Conservation (phyloP, 805 yeast species). For the Millerago galiae region DNA sequence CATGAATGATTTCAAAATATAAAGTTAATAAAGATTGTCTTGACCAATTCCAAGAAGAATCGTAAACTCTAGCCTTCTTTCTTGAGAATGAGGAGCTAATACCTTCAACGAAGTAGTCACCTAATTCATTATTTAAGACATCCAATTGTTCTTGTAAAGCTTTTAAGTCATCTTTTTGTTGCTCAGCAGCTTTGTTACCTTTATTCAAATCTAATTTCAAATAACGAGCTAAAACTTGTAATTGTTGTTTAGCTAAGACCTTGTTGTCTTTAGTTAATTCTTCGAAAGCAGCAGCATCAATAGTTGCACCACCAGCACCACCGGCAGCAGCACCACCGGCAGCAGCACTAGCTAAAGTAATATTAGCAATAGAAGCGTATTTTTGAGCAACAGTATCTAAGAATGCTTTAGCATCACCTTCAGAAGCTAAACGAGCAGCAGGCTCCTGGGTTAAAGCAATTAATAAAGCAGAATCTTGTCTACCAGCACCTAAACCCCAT, state of each 20-base stretch:
- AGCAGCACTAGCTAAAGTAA: constrained; percentile 64
- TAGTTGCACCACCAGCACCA: constrained; percentile 74
- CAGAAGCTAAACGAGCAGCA: constrained; percentile 76
- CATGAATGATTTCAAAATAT: constrained; percentile 95
- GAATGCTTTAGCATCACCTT: constrained; percentile 84
- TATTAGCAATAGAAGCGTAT: constrained; percentile 79
- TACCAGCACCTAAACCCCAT: constrained; percentile 89
- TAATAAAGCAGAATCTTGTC: constrained; percentile 88
- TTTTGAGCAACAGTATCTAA: constrained; percentile 77
- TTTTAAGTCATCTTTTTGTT: constrained; percentile 73
- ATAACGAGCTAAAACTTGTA: constrained; percentile 92
- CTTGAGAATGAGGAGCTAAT: constrained; percentile 85
- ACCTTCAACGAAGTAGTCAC: constrained; percentile 91
- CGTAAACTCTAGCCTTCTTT: constrained; percentile 91
- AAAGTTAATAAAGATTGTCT: constrained; percentile 92
- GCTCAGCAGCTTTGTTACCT: constrained; percentile 79
- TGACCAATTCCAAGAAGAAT: constrained; percentile 99
- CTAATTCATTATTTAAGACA: constrained; percentile 64
- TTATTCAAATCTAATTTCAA: constrained; percentile 85
- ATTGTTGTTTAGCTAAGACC: constrained; percentile 44
- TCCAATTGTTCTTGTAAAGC: constrained; percentile 87
- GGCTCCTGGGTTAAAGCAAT: constrained; percentile 88
- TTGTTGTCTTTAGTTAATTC: constrained; percentile 43
- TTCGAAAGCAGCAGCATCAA: constrained; percentile 95
- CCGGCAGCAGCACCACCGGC: constrained; percentile 43